phyloP scores from a whole-genome alignment of 2,329 filamentous ascomycete species.

The Cytospora chrysosperma region DNA sequence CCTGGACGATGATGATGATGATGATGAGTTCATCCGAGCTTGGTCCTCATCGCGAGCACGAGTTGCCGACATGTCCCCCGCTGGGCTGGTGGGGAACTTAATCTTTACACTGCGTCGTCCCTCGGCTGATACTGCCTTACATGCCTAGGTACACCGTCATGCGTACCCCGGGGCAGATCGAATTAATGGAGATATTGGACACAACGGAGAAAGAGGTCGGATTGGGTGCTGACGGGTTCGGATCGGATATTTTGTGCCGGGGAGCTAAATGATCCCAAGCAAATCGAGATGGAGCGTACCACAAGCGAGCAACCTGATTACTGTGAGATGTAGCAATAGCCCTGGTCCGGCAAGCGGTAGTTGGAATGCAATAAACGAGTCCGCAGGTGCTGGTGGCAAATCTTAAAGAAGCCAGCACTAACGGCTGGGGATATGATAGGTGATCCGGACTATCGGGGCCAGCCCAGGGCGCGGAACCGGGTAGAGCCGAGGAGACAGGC shows the following conservation, averaged over 20 bases:
- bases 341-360: not conserved
- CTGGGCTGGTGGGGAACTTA: slow-evolving; percentile 9
- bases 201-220: not conserved
- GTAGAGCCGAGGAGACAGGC: slow-evolving; percentile 11
- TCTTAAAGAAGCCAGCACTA: not conserved
- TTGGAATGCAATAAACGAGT: not conserved
- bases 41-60: slow-evolving; percentile 10
- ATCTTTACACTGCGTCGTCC: slow-evolving; percentile 6
- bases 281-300: not conserved
- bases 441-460: slow-evolving; percentile 6
- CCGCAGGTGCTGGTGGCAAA: not conserved
- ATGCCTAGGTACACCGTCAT: not conserved
- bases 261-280: not conserved
- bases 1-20: not conserved
- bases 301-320: not conserved
- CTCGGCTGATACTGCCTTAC: slow-evolving; percentile 6
- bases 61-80: slow-evolving; percentile 15
- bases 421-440: not conserved
- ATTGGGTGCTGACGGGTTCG: not conserved
- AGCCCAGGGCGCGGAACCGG: slow-evolving; percentile 9
- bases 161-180: slow-evolving; percentile 11
- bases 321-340: no score
- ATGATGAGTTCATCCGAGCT: slow-evolving; percentile 11
- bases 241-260: not conserved
- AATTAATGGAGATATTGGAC: slow-evolving; percentile 7